Percentiles rank a stretch among this genome's conserved stretches.
Conservation (phyloP, 306 rosid species). For the Medicago ruthenica region DNA sequence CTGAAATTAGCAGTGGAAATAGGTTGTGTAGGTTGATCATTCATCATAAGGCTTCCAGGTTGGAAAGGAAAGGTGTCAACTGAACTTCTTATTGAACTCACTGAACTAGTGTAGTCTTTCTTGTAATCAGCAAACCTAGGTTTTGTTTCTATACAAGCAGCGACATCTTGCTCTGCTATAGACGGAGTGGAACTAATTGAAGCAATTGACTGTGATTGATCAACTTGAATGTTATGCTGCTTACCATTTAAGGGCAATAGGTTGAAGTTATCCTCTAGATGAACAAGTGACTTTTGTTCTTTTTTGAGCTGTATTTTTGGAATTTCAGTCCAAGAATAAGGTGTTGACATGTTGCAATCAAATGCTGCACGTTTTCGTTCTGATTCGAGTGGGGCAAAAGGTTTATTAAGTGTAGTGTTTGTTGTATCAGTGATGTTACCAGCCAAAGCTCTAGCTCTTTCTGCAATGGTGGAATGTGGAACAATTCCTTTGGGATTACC, state of each 20-base stretch:
- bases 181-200: conserved; percentile 59
- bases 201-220: conserved; percentile 58
- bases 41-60: conserved; percentile 50
- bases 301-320: conserved; percentile 49
- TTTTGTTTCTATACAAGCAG: conserved; percentile 54
- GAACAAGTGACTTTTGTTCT: conserved; percentile 58
- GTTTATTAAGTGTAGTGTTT: conserved; percentile 22
- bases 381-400: conserved; percentile 59
- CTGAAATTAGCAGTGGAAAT: conserved; percentile 51
- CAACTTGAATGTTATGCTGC: conserved; percentile 50
- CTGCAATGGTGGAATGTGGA: conserved; percentile 51
- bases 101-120: conserved; percentile 45
- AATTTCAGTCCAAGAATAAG: conserved; percentile 61
- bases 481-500: conserved; percentile 54
- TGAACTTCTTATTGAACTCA: conserved; percentile 50
- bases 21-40: conserved; percentile 56
- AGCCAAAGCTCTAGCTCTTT: conserved; percentile 52
- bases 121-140: conserved; percentile 57
- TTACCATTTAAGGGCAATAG: conserved; percentile 58
- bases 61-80: conserved; percentile 59
- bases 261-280: conserved; percentile 55
- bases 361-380: conserved; percentile 58
- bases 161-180: conserved; percentile 45
- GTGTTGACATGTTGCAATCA: conserved; percentile 54
- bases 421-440: conserved; percentile 52